These are phyloP conservation scores for Phytophthora pini DNA, from an alignment of 352 stramenopile genomes.

Conservation along the genomic window DNA sequence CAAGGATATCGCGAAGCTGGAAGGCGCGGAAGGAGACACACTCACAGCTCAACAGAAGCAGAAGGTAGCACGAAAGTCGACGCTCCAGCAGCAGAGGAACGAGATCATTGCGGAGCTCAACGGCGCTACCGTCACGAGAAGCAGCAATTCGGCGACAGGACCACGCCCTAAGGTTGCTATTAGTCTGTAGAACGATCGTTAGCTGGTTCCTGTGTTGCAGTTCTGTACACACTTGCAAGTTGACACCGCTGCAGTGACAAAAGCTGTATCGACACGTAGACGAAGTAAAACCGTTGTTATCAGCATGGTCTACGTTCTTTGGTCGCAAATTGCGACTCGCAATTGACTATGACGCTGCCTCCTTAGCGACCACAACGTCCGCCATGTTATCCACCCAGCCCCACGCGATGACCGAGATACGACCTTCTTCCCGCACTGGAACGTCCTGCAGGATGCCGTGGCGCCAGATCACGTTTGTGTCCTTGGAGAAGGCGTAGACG, in stretches of 20 bases:
- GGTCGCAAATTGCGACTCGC: not conserved
- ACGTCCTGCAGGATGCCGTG: conserved; percentile 91
- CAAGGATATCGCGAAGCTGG: conserved; percentile 42
- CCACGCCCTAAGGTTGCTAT: conserved; percentile 30
- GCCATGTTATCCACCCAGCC: conserved; percentile 84
- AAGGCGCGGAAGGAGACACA: conserved; percentile 12
- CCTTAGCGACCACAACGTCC: conserved; percentile 29
- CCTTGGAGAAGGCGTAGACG: conserved; percentile 92
- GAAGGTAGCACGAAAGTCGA: conserved; percentile 32
- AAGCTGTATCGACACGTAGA: no score
- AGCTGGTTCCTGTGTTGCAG: not conserved
- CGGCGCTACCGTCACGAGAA: conserved; percentile 40
- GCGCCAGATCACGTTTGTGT: conserved; percentile 95
- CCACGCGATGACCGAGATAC: conserved; percentile 96
- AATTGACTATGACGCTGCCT: conserved; percentile 15
- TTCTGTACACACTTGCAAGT: no score
- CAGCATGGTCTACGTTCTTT: not conserved
- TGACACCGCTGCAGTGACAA: no score
- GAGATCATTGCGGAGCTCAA: conserved; percentile 56
- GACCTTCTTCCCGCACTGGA: conserved; percentile 87
- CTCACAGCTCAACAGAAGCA: conserved; percentile 45
- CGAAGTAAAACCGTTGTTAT: conserved; percentile 6
- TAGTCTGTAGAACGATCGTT: conserved; percentile 25
- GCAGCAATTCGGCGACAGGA: conserved; percentile 14
- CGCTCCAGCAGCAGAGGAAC: conserved; percentile 42